Percentiles rank a stretch among this genome's conserved stretches.
Evolutionary conservation across 345 rosid species (phyloP).

Genomic region (Eucalyptus sp.): DNA sequence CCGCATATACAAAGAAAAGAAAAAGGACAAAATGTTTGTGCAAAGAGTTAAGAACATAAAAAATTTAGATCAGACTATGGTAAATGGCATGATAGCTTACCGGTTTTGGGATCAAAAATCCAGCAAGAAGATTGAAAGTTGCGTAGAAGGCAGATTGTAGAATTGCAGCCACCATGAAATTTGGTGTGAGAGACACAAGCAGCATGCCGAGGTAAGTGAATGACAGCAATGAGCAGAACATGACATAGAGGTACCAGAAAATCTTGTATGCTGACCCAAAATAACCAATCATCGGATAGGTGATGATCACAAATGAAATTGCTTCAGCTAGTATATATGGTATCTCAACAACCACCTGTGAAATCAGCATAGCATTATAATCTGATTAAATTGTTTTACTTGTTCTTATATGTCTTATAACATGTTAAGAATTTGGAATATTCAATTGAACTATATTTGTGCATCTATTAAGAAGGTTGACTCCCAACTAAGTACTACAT

Average conservation of each 20-base stretch:
- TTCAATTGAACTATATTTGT: not conserved
- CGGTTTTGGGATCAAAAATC: conserved; percentile 57
- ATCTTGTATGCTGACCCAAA: conserved; percentile 34
- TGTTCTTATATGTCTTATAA: not conserved
- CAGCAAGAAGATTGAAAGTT: conserved; percentile 40
- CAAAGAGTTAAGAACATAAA: not conserved
- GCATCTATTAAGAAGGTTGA: not conserved
- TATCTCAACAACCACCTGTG: conserved; percentile 57
- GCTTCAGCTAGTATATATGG: conserved; percentile 52
- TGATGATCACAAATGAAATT: conserved; percentile 16
- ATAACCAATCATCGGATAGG: conserved; percentile 67
- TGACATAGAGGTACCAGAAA: conserved; percentile 50
- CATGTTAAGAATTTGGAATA: not conserved
- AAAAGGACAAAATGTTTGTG: not conserved
- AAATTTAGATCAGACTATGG: not conserved
- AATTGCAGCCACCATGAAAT: conserved; percentile 39
- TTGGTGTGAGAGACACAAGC: conserved; percentile 62
- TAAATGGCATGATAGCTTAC: conserved; percentile 25
- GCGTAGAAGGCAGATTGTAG: conserved; percentile 27
- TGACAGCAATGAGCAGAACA: conserved; percentile 43
- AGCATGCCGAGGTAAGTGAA: conserved; percentile 63
- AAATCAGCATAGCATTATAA: not conserved
- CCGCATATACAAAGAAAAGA: not conserved
- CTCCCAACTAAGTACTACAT: not conserved
- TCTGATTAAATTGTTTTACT: not conserved